Percentiles rank a stretch among this genome's conserved stretches.
phyloP scores from a whole-genome alignment of 257 asterid species.

The Craterostigma plantagineum region DNA sequence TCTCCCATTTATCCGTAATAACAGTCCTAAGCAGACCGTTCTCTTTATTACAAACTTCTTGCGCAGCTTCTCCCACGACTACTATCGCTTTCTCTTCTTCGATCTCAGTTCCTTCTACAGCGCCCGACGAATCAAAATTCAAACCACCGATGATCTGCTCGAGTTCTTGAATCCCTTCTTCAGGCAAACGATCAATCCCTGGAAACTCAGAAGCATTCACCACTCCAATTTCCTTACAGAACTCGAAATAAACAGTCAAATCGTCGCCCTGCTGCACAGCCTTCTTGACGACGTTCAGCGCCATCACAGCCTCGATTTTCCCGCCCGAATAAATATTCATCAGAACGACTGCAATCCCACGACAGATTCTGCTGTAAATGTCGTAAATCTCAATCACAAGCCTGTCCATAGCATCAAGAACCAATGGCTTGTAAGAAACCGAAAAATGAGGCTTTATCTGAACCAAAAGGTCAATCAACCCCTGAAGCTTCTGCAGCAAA shows the following conservation, averaged over 20 bases:
- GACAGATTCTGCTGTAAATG: constrained; percentile 41
- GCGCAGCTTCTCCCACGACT: background rate
- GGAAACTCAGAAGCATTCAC: constrained; percentile 37
- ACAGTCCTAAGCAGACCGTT: constrained; percentile 12
- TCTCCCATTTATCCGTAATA: constrained; percentile 40
- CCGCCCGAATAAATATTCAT: constrained; percentile 28
- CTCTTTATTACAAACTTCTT: background rate
- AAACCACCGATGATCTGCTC: constrained; percentile 35
- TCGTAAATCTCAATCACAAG: constrained; percentile 46
- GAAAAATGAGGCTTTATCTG: constrained; percentile 35
- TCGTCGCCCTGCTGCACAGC: constrained; percentile 45
- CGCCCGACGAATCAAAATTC: too few species aligned
- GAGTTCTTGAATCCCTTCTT: constrained; percentile 43
- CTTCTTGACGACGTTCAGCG: constrained; percentile 35
- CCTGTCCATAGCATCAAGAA: constrained; percentile 58
- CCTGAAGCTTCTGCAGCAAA: constrained; percentile 34
- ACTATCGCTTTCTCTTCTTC: constrained; percentile 14
- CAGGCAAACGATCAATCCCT: constrained; percentile 27
- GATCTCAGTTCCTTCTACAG: too few species aligned
- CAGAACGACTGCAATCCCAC: constrained; percentile 40
- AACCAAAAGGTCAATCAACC: constrained; percentile 34
- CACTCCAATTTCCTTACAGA: constrained; percentile 51
- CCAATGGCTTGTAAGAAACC: constrained; percentile 26
- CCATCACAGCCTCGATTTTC: constrained; percentile 32
- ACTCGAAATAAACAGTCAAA: constrained; percentile 32